phyloP scores from a whole-genome alignment of 2,329 filamentous ascomycete genomes.

The Neonectria coccinea region DNA sequence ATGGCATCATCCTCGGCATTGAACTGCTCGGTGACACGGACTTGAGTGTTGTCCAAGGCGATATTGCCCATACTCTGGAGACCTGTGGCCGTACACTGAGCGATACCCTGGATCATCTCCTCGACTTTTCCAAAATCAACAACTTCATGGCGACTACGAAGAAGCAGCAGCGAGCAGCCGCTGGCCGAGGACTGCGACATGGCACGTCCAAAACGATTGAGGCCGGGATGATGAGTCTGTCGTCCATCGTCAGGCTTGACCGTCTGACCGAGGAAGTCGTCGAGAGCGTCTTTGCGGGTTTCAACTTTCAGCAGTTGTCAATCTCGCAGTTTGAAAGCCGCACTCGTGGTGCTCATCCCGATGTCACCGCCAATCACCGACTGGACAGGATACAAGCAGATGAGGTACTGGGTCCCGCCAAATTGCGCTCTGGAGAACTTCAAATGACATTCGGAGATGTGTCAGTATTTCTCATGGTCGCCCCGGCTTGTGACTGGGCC shows the following conservation, averaged over 20 bases:
- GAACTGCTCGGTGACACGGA: constrained; percentile 66
- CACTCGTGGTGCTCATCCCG: constrained; percentile 11
- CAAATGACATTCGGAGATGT: constrained; percentile 36
- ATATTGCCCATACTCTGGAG: constrained; percentile 62
- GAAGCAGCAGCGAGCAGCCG: constrained; percentile 15
- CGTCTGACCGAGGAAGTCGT: constrained; percentile 39
- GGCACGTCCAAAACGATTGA: neutral
- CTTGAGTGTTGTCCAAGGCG: constrained; percentile 59
- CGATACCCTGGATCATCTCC: constrained; percentile 65
- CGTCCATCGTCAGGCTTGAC: constrained; percentile 27
- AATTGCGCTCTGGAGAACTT: neutral
- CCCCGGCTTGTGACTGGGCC: constrained; percentile 60
- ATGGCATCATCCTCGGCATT: constrained; percentile 67
- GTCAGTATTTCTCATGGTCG: constrained; percentile 52
- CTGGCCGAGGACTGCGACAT: neutral
- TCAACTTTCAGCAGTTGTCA: constrained; percentile 34
- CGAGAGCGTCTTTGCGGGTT: constrained; percentile 40
- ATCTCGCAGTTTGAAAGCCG: constrained; percentile 31
- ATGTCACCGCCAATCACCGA: constrained; percentile 5
- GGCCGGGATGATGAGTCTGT: neutral
- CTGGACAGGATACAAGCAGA: constrained; percentile 8
- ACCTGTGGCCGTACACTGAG: constrained; percentile 63
- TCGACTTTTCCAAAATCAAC: constrained; percentile 67
- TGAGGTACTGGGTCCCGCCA: constrained; percentile 5
- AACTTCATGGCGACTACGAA: constrained; percentile 43